Evolutionary conservation across 164 flowering plant genomes (phyloP).

Genomic region (Vitis rupestris): DNA sequence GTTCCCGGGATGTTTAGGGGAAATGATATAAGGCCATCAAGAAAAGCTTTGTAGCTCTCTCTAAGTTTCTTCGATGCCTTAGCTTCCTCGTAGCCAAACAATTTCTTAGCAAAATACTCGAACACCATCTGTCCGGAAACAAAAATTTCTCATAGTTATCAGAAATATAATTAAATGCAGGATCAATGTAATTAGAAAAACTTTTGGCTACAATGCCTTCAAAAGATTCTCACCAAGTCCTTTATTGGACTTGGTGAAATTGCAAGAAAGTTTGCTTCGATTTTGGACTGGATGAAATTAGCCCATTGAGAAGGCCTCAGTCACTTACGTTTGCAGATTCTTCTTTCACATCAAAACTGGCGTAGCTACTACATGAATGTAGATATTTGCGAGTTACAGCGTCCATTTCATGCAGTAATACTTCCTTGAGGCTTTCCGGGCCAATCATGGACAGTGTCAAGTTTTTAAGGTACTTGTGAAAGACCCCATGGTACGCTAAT

Average conservation of each 20-base stretch:
- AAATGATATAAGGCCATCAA: neutral
- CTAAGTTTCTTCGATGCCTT: neutral
- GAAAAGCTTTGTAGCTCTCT: neutral
- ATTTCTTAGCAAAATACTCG: neutral
- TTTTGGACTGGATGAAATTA: too few relatives aligned
- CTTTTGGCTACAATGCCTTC: too few relatives aligned
- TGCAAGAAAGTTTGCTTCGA: too few relatives aligned
- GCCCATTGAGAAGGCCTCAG: too few relatives aligned
- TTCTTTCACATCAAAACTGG: neutral
- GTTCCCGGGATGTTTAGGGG: slow-evolving; percentile 5
- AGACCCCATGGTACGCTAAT: neutral
- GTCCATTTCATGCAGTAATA: neutral
- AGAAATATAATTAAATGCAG: neutral
- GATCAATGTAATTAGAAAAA: neutral
- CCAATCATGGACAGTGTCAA: neutral
- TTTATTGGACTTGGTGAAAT: too few relatives aligned
- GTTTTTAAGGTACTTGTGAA: neutral
- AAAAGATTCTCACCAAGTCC: neutral
- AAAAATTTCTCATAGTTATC: neutral
- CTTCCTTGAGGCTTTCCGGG: neutral
- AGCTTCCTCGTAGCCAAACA: neutral
- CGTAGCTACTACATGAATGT: neutral
- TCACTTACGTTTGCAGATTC: neutral
- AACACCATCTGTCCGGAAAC: slow-evolving; percentile 1
- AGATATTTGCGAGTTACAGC: neutral